Conservation (phyloP, 306 rosid species). For the Dalbergia oliveri region DNA sequence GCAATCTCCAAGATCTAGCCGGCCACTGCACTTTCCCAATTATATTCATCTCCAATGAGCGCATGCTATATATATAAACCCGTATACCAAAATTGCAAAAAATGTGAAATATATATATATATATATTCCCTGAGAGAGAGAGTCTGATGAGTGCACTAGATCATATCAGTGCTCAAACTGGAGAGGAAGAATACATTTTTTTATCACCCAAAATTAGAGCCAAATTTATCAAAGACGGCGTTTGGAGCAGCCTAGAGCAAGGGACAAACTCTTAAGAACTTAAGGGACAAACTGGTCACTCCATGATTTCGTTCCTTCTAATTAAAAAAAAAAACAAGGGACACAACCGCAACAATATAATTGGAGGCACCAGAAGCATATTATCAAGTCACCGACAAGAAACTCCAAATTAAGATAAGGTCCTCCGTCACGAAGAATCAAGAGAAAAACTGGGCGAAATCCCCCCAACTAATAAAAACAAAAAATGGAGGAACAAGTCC, state of each 20-base stretch:
- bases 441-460: conserved; percentile 5
- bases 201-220: conserved; percentile 50
- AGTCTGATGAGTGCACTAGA: background rate
- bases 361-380: conserved; percentile 30
- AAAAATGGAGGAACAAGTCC: background rate
- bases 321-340: background rate
- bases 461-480: background rate
- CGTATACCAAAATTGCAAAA: no score
- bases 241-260: background rate
- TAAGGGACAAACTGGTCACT: background rate
- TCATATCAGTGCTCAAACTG: conserved; percentile 34
- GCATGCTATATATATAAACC: conserved; percentile 8
- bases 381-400: conserved; percentile 60
- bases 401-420: background rate
- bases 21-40: conserved; percentile 29
- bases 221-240: conserved; percentile 38
- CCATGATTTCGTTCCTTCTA: background rate
- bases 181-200: background rate
- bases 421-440: background rate
- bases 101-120: background rate
- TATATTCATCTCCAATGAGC: background rate
- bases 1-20: conserved; percentile 52
- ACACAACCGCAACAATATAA: background rate
- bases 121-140: conserved; percentile 34
- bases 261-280: no score